A percentile compares a stretch with the other conserved stretches of the same genome.
Evolutionary conservation across 1,284 basidiomycete genomes (phyloP).

Genomic region (Melampsora abietis-canadensis): DNA sequence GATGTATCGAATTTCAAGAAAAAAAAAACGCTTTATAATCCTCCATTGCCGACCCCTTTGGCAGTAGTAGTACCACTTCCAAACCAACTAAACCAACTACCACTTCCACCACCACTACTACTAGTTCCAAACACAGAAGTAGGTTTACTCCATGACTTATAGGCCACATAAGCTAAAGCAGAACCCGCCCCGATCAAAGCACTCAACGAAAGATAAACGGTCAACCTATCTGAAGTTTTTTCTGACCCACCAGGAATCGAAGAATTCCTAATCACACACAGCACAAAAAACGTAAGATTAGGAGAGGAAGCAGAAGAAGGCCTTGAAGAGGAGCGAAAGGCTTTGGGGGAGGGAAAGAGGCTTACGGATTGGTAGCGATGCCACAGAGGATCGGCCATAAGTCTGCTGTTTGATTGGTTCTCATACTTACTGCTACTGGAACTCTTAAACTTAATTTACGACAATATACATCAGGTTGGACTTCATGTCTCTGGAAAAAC

Average conservation of each 20-base stretch:
- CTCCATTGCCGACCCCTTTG: no score
- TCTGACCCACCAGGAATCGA: constrained; percentile 41
- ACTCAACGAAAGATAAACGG: constrained; percentile 35
- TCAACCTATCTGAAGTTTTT: constrained; percentile 29
- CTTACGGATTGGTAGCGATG: constrained; percentile 80
- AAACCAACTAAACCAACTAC: constrained; percentile 37
- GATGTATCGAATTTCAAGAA: no score
- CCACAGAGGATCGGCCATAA: constrained; percentile 79
- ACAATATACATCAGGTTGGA: constrained; percentile 96
- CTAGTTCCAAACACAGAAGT: neutral
- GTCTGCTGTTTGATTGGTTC: constrained; percentile 78
- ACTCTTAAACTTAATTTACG: constrained; percentile 76
- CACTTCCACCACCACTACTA: neutral
- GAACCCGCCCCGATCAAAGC: constrained; percentile 27
- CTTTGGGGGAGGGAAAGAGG: no score
- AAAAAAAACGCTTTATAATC: no score
- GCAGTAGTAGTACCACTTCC: no score
- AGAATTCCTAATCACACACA: constrained; percentile 20
- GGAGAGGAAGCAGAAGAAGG: neutral
- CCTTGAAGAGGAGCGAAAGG: constrained; percentile 45
- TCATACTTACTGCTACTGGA: constrained; percentile 84
- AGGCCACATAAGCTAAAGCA: constrained; percentile 34
- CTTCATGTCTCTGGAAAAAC: constrained; percentile 75
- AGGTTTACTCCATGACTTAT: constrained; percentile 34
- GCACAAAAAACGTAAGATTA: neutral